Percentiles rank a stretch among this genome's conserved stretches.
Evolutionary conservation across 805 yeast genomes (phyloP).

Genomic region (Schizosaccharomyces cryophilus): DNA sequence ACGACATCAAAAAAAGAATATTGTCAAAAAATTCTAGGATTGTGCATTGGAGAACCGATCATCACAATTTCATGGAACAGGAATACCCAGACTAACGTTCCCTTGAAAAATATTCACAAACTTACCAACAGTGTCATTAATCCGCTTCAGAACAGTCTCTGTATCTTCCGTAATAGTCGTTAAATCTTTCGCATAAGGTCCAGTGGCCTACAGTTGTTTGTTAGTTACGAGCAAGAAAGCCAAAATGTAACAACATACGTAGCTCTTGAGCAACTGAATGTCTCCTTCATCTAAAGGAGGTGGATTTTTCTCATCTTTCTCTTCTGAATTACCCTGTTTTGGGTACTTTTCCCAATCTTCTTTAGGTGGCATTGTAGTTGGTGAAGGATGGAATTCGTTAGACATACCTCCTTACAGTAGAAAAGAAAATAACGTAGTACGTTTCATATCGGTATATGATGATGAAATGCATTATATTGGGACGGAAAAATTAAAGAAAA

Average conservation of each 20-base stretch:
- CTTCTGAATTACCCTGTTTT: slow-evolving; percentile 52
- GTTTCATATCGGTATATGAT: too few species aligned
- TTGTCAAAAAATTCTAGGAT: not conserved
- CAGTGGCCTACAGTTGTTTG: slow-evolving; percentile 40
- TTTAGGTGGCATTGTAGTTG: slow-evolving; percentile 7
- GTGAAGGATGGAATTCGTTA: not conserved
- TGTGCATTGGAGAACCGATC: too few species aligned
- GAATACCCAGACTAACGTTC: not conserved
- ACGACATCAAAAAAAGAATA: not conserved
- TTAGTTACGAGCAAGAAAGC: not conserved
- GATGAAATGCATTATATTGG: too few species aligned
- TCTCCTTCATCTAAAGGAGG: slow-evolving; percentile 86
- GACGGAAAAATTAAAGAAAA: too few species aligned
- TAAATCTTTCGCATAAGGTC: slow-evolving; percentile 69
- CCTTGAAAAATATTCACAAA: not conserved
- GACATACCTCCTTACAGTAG: not conserved
- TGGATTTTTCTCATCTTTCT: slow-evolving; percentile 41
- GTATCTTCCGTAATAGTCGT: slow-evolving; percentile 72
- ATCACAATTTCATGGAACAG: not conserved
- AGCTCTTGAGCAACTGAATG: slow-evolving; percentile 86
- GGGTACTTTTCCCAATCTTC: slow-evolving; percentile 96
- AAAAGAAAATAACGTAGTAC: too few species aligned
- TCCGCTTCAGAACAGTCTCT: slow-evolving; percentile 57
- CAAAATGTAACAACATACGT: slow-evolving; percentile 16
- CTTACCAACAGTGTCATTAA: slow-evolving; percentile 74